Evolutionary conservation across 148 eudicot species (phyloP).

Genomic region (Chenopodium berlandieri): DNA sequence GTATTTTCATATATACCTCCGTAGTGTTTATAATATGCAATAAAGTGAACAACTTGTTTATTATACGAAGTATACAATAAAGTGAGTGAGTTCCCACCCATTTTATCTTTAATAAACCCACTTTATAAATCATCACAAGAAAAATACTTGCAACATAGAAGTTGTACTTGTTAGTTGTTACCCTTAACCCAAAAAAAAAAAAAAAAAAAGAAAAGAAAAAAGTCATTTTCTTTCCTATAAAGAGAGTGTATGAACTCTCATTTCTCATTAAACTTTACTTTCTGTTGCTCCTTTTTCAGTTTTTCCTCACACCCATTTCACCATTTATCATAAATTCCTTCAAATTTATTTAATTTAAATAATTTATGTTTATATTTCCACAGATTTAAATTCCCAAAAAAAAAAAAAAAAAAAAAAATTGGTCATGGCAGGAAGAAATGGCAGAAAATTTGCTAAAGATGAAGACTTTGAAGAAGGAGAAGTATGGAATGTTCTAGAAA

Average conservation of each 20-base stretch:
- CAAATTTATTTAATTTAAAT: background rate
- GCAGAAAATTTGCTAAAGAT: slow-evolving; percentile 34
- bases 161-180: background rate
- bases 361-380: background rate
- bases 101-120: background rate
- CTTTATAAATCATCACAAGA: slow-evolving; percentile 9
- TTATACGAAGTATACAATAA: too few relatives aligned
- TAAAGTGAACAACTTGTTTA: too few relatives aligned
- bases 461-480: slow-evolving; percentile 71
- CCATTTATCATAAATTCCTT: background rate
- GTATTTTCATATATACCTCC: too few relatives aligned
- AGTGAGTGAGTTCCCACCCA: too few relatives aligned
- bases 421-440: slow-evolving; percentile 35
- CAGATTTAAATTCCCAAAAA: background rate
- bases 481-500: slow-evolving; percentile 50
- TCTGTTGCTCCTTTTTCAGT: slow-evolving; percentile 12
- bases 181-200: background rate
- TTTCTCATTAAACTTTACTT: slow-evolving; percentile 17
- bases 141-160: background rate
- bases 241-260: slow-evolving; percentile 22
- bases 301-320: background rate
- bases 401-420: background rate
- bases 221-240: slow-evolving; percentile 20
- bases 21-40: too few relatives aligned
- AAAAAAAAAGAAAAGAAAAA: background rate